Conservation (phyloP, 202 grass and related monocot genomes). For the Panicum virgatum region DNA sequence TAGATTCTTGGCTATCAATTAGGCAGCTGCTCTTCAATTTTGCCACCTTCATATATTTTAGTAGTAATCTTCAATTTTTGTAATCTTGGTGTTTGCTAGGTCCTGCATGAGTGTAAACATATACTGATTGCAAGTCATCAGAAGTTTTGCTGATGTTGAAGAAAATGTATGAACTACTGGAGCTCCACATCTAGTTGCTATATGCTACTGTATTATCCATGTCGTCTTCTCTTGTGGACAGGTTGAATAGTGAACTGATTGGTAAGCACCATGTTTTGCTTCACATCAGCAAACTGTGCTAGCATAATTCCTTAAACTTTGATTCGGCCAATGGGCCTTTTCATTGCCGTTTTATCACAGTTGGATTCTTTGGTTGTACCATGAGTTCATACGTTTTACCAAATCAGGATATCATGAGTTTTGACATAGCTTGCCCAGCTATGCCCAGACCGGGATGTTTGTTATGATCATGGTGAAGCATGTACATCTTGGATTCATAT, state of each 20-base stretch:
- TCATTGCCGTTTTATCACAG: neutral
- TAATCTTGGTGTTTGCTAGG: conserved; percentile 24
- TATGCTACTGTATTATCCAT: neutral
- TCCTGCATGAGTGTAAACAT: conserved; percentile 41
- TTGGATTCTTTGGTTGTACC: neutral
- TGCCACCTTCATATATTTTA: conserved; percentile 17
- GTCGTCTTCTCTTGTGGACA: neutral
- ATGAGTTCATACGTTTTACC: neutral
- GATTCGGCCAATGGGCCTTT: neutral
- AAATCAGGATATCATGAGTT: neutral
- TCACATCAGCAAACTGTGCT: conserved; percentile 5
- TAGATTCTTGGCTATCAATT: conserved; percentile 24
- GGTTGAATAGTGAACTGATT: conserved; percentile 14
- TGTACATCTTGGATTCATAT: neutral
- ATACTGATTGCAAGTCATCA: conserved; percentile 30
- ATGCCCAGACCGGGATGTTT: neutral
- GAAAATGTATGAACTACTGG: neutral
- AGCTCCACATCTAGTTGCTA: neutral
- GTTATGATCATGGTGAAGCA: too few species aligned
- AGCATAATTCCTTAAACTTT: neutral
- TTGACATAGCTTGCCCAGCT: neutral
- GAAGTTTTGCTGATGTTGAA: conserved; percentile 40
- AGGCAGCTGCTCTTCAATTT: conserved; percentile 50
- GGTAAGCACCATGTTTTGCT: conserved; percentile 4
- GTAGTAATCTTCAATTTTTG: neutral